A percentile compares a stretch with the other conserved stretches of the same genome.
Evolutionary conservation across 1,284 basidiomycete genomes (phyloP).

Genomic region (Ustilago xerochloae): DNA sequence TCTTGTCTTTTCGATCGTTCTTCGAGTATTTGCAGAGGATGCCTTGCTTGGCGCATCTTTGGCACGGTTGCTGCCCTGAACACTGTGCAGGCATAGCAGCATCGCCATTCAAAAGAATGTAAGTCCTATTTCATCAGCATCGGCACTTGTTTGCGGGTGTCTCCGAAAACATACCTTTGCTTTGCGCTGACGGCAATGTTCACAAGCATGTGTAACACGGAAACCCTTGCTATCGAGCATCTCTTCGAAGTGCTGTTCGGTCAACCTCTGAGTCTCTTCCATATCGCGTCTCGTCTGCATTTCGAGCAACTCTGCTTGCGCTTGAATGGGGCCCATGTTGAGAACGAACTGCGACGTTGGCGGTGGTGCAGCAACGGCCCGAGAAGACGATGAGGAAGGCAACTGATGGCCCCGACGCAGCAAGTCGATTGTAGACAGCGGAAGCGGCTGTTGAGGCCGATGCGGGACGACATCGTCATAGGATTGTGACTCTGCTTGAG

Average conservation of each 20-base stretch:
- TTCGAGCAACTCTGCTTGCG: conserved; percentile 30
- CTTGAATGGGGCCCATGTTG: conserved; percentile 31
- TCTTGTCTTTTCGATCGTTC: conserved; percentile 16
- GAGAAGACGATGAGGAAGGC: not conserved
- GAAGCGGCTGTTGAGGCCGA: conserved; percentile 1
- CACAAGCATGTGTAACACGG: conserved; percentile 42
- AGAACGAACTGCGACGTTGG: conserved; percentile 10
- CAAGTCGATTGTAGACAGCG: not conserved
- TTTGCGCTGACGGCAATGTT: conserved; percentile 39
- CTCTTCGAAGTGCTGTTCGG: conserved; percentile 27
- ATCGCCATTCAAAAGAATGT: not conserved
- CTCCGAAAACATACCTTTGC: conserved; percentile 34
- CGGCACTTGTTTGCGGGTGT: too few relatives aligned
- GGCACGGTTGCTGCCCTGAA: conserved; percentile 36
- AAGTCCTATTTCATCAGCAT: not conserved
- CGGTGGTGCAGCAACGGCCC: not conserved
- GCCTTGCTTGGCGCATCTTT: conserved; percentile 35
- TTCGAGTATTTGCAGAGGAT: conserved; percentile 31
- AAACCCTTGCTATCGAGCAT: conserved; percentile 25
- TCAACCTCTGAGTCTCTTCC: conserved; percentile 10
- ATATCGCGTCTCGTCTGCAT: conserved; percentile 15
- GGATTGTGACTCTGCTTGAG: not conserved
- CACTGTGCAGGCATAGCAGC: conserved; percentile 19
- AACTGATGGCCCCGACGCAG: conserved; percentile 1
- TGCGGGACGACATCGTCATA: conserved; percentile 1